Percentiles rank a stretch among this genome's conserved stretches.
Evolutionary conservation across 2,329 filamentous ascomycete genomes (phyloP).

Genomic region (Anthostomella pinea): DNA sequence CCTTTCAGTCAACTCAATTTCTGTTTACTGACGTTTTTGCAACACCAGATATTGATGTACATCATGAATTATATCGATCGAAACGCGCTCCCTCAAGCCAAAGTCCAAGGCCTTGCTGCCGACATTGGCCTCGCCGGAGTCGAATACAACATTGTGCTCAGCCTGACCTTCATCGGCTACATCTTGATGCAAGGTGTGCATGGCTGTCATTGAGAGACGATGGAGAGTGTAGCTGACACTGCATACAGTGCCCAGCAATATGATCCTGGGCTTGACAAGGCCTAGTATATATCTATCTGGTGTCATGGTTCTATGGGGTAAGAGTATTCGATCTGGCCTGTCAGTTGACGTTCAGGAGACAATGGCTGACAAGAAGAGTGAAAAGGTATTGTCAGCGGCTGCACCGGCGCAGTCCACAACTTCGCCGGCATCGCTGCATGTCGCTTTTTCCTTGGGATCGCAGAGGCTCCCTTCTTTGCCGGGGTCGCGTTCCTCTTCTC

Average conservation of each 20-base stretch:
- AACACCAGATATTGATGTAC: constrained; percentile 52
- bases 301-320: constrained; percentile 38
- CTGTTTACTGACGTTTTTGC: too few species aligned
- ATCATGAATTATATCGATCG: constrained; percentile 58
- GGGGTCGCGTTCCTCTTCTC: constrained; percentile 18
- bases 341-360: too few species aligned
- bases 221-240: neutral
- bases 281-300: constrained; percentile 42
- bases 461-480: constrained; percentile 19
- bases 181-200: constrained; percentile 34
- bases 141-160: constrained; percentile 37
- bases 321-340: too few species aligned
- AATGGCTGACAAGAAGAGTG: too few species aligned
- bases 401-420: constrained; percentile 14
- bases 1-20: too few species aligned
- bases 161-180: constrained; percentile 36
- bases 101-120: constrained; percentile 41
- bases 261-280: constrained; percentile 42
- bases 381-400: constrained; percentile 23
- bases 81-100: constrained; percentile 34
- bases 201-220: neutral
- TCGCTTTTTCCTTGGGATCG: constrained; percentile 22
- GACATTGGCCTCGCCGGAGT: constrained; percentile 39
- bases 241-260: constrained; percentile 41
- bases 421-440: constrained; percentile 17